Conservation (phyloP, 169 alveolate species). For the Eimeria necatrix region DNA sequence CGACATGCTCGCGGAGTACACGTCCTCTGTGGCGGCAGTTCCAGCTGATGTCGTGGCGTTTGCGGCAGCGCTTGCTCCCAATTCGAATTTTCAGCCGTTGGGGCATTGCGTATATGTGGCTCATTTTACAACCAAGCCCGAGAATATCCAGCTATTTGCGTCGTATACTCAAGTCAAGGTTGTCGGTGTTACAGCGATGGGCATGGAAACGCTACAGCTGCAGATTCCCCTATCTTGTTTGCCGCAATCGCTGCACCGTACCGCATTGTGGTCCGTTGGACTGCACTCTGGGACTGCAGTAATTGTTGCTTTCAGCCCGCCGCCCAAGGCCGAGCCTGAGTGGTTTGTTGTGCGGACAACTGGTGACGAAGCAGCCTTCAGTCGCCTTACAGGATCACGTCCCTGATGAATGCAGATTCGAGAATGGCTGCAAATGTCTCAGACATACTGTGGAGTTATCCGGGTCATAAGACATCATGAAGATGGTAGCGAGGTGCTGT, state of each 20-base stretch:
- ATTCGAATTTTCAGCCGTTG: conserved; percentile 63
- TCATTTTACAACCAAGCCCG: conserved; percentile 40
- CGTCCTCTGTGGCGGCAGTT: conserved; percentile 50
- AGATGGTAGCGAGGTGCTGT: neutral
- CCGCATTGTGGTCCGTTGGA: conserved; percentile 30
- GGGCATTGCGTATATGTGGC: conserved; percentile 64
- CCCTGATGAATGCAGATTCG: conserved; percentile 13
- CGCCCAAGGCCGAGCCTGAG: conserved; percentile 38
- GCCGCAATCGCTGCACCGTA: conserved; percentile 68
- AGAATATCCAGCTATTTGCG: neutral
- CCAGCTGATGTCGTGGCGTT: conserved; percentile 50
- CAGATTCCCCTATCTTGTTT: conserved; percentile 39
- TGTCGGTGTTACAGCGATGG: neutral
- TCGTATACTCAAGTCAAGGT: conserved; percentile 32
- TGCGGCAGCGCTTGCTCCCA: conserved; percentile 27
- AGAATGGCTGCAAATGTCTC: too few species aligned
- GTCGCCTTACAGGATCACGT: conserved; percentile 4
- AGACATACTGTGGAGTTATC: too few species aligned
- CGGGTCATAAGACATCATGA: too few species aligned
- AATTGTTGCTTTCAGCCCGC: conserved; percentile 70
- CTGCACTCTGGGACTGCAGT: conserved; percentile 39
- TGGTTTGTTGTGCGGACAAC: conserved; percentile 40
- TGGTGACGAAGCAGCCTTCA: conserved; percentile 34
- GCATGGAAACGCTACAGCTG: conserved; percentile 43
- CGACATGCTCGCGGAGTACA: conserved; percentile 11